These are phyloP conservation scores for Peniophora sp. DNA, from an alignment of 1,284 basidiomycete species.

Conservation along the genomic window DNA sequence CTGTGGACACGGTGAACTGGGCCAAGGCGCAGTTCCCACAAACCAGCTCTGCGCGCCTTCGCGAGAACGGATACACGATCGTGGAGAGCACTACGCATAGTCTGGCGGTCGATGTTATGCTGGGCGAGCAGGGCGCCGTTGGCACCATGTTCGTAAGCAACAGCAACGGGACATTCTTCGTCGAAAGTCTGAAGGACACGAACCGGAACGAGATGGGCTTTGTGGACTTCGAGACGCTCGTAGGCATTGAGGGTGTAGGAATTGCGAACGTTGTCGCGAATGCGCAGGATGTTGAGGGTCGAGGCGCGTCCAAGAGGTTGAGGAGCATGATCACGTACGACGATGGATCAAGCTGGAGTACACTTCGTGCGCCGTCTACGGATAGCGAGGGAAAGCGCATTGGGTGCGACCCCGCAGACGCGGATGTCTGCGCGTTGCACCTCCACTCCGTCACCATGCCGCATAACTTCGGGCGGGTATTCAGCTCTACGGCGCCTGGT, in stretches of 20 bases:
- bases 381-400: constrained; percentile 58
- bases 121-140: constrained; percentile 64
- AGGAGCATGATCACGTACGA: constrained; percentile 84
- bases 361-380: constrained; percentile 55
- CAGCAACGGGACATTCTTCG: constrained; percentile 91
- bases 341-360: constrained; percentile 81
- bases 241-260: constrained; percentile 90
- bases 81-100: constrained; percentile 92
- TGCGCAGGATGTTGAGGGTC: constrained; percentile 69
- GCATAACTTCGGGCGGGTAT: constrained; percentile 90
- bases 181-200: constrained; percentile 86
- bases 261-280: constrained; percentile 86
- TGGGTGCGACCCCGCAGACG: constrained; percentile 53
- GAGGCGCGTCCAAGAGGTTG: constrained; percentile 58
- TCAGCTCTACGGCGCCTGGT: constrained; percentile 91
- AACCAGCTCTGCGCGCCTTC: constrained; percentile 67
- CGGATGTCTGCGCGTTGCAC: constrained; percentile 73
- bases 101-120: constrained; percentile 87
- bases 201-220: constrained; percentile 84
- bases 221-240: constrained; percentile 90
- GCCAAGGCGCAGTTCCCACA: constrained; percentile 82
- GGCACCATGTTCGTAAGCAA: constrained; percentile 95
- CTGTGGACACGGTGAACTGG: constrained; percentile 77
- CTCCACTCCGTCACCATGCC: constrained; percentile 86
- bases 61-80: constrained; percentile 92